Conservation (phyloP, 192 early-diverging fungal species). For the Backusella sp. region DNA sequence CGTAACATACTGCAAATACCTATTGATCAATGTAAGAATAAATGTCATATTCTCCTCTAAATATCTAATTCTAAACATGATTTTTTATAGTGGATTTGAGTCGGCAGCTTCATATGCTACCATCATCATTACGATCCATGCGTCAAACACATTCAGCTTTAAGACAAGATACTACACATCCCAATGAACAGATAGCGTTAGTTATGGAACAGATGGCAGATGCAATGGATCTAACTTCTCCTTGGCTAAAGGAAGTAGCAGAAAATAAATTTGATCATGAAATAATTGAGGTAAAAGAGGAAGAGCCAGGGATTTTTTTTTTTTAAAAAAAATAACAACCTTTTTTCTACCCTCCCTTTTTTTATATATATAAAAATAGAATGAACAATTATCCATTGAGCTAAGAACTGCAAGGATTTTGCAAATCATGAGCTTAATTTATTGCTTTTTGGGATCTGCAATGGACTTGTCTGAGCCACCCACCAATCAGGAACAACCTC, state of each 20-base stretch:
- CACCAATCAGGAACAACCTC: neutral
- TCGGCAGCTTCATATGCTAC: neutral
- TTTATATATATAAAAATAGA: neutral
- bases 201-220: neutral
- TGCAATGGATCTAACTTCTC: neutral
- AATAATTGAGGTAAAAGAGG: neutral
- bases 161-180: neutral
- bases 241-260: neutral
- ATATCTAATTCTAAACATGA: neutral
- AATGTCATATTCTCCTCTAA: neutral
- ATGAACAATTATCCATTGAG: neutral
- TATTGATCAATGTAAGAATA: neutral
- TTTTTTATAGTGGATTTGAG: neutral
- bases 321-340: neutral
- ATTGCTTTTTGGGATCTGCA: neutral
- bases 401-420: neutral
- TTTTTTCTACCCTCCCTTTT: neutral
- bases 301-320: neutral
- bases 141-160: neutral
- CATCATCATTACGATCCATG: neutral
- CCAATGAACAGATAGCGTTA: neutral
- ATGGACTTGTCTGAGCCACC: neutral
- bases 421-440: neutral
- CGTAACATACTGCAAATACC: neutral
- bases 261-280: neutral